Evolutionary conservation across 768 basidiomycete species (phyloP).

Genomic region (Daedaleopsis nitida): DNA sequence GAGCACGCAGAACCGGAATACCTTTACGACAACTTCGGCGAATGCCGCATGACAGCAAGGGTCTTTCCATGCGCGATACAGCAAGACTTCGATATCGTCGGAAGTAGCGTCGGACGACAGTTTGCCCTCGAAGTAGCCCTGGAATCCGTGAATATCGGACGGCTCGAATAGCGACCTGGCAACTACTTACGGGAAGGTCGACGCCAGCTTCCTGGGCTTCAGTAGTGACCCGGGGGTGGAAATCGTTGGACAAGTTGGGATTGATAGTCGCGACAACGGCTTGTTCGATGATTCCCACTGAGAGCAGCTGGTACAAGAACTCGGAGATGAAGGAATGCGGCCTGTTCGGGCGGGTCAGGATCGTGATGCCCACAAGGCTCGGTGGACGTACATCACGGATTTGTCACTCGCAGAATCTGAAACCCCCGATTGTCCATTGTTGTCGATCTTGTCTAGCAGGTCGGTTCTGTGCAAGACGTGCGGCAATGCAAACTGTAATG

Average conservation of each 20-base stretch:
- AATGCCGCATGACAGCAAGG: constrained; percentile 58
- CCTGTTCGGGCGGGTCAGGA: neutral
- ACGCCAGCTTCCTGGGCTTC: constrained; percentile 65
- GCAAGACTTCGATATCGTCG: constrained; percentile 37
- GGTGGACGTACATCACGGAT: constrained; percentile 13
- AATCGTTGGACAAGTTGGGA: constrained; percentile 50
- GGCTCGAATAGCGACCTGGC: neutral
- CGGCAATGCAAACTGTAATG: constrained; percentile 53
- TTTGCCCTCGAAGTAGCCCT: constrained; percentile 62
- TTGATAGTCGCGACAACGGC: constrained; percentile 53
- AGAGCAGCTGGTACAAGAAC: constrained; percentile 57
- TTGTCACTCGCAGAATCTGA: constrained; percentile 16
- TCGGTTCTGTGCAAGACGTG: constrained; percentile 53
- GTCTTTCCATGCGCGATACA: constrained; percentile 54
- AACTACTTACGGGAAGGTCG: constrained; percentile 54
- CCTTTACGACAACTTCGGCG: constrained; percentile 57
- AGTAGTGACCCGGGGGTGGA: constrained; percentile 46
- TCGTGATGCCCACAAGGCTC: neutral
- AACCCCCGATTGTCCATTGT: constrained; percentile 21
- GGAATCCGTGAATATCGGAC: neutral
- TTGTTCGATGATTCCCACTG: constrained; percentile 56
- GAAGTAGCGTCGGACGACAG: constrained; percentile 50
- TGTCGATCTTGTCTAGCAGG: constrained; percentile 56
- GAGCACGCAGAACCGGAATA: constrained; percentile 27
- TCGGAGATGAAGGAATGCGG: constrained; percentile 39